Conservation (phyloP, 1,284 basidiomycete genomes). For the Trichosporon coremiiforme region DNA sequence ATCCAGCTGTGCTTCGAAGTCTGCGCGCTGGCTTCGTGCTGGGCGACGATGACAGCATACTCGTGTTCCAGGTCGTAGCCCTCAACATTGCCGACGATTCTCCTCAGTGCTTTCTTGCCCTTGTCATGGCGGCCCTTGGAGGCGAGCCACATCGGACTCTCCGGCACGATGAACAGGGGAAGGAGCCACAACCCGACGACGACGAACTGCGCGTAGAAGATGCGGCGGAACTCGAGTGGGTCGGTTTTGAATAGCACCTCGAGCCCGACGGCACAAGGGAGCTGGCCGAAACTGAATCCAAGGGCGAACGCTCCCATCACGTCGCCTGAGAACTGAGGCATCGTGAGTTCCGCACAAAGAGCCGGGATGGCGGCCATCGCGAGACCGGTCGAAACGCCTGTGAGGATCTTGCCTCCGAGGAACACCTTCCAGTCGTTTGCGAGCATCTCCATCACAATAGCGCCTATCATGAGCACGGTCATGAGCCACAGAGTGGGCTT, state of each 20-base stretch:
- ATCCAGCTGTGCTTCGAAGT: background rate
- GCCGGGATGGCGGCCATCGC: slow-evolving; percentile 1
- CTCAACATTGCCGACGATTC: slow-evolving; percentile 27
- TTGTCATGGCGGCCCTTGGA: slow-evolving; percentile 27
- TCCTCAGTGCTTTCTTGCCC: slow-evolving; percentile 26
- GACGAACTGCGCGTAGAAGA: slow-evolving; percentile 28
- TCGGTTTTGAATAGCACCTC: slow-evolving; percentile 21
- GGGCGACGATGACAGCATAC: slow-evolving; percentile 25
- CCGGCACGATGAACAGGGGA: slow-evolving; percentile 20
- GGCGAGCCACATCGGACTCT: slow-evolving; percentile 25
- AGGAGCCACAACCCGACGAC: slow-evolving; percentile 26
- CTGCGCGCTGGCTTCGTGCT: slow-evolving; percentile 16
- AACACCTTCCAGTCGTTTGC: slow-evolving; percentile 38
- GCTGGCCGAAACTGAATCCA: slow-evolving; percentile 11
- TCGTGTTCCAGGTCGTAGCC: slow-evolving; percentile 33
- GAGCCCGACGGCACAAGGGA: slow-evolving; percentile 20
- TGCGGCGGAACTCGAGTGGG: slow-evolving; percentile 20
- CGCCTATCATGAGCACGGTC: slow-evolving; percentile 18
- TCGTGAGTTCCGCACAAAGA: slow-evolving; percentile 21
- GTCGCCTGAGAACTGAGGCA: slow-evolving; percentile 21
- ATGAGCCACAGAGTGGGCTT: slow-evolving; percentile 16
- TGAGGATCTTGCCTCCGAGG: slow-evolving; percentile 39
- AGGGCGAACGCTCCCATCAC: slow-evolving; percentile 18
- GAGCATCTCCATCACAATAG: slow-evolving; percentile 34
- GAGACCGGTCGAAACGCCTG: slow-evolving; percentile 34